Evolutionary conservation across 805 yeast genomes (phyloP).

Genomic region (Starmerella apis): DNA sequence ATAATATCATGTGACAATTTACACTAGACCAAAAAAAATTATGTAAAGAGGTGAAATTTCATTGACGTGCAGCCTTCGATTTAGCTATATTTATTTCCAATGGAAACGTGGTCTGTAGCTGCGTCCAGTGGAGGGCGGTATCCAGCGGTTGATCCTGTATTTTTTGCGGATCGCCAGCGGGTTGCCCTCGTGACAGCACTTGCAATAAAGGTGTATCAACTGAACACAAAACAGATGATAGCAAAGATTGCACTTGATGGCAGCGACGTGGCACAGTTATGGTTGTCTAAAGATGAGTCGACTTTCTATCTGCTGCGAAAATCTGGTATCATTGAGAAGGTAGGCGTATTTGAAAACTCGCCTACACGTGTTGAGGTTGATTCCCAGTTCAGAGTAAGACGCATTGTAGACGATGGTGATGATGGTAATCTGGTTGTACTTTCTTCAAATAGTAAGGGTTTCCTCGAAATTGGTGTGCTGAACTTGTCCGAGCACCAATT

Average conservation of each 20-base stretch:
- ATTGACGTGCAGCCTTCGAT: not conserved
- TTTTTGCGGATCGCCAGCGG: conserved; percentile 29
- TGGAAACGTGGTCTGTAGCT: conserved; percentile 27
- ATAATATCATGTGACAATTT: not conserved
- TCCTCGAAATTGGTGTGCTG: conserved; percentile 13
- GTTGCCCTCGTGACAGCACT: conserved; percentile 33
- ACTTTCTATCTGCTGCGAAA: conserved; percentile 28
- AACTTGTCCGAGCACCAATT: conserved; percentile 2
- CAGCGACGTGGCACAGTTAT: conserved; percentile 29
- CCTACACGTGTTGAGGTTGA: conserved; percentile 9
- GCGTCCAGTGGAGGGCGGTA: conserved; percentile 32
- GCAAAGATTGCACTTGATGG: conserved; percentile 31
- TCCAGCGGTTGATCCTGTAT: conserved; percentile 32
- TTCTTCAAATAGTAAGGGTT: conserved; percentile 12
- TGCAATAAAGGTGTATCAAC: conserved; percentile 32
- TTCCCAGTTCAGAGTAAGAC: conserved; percentile 13
- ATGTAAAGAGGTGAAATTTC: conserved; percentile 5
- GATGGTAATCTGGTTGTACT: not conserved
- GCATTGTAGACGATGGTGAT: conserved; percentile 10
- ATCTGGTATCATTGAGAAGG: conserved; percentile 18
- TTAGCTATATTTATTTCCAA: not conserved
- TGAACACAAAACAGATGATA: conserved; percentile 32
- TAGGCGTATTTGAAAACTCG: conserved; percentile 17
- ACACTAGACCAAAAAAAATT: conserved; percentile 4
- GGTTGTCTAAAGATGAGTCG: conserved; percentile 24